Base-by-base conservation (phyloP, 495 filamentous ascomycete species). In the Xylaria cubensis region DNA sequence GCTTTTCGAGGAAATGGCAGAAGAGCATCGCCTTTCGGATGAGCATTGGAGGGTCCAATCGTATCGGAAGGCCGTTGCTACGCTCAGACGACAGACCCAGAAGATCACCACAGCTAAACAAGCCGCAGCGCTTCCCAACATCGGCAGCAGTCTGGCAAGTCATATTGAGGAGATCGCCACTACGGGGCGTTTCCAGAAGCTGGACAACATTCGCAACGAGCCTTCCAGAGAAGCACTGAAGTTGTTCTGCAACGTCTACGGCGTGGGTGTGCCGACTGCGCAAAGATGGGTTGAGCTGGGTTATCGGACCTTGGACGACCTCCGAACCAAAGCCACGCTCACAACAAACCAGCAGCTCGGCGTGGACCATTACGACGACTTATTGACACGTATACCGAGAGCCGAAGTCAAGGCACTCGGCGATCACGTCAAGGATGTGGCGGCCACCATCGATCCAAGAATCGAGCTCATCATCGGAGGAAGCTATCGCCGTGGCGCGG, bases 131-230 rank as follows among this genome's bases (percentile, higher is more conserved):
- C 87, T 98, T 4, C 89, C 91, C 1, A 88, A 88, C 67, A 91
- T 99, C 73, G 96, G 96, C 41, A 67, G 82, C 9, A 88, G 93
- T 13, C 79, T 99, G 19, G 96, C 96, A 0, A 84, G 86, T 51
- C 98, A 98, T 76, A 97, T 99, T 68, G 92, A 97, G 76, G 96
- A 99, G 77, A 97, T 98, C 61, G 94, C 82, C 62, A 80, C 68
- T 41, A 98, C 95, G 0, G 89, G 94, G 76, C 84, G 84, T 17
- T 88, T 99, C 0, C 86, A 89, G 24, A 89, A 92, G 48, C 85
- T 98, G 3, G 93, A 97, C 0, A 82, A 86, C 41, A 85, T 91
- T 0, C 88, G 85, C 66, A 75, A 82, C 17, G 91, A 95, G n/a
- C 86, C 90, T 0, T 84, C 85, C 17, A 91, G 94, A 75, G 80